These are phyloP conservation scores for Ganoderma boninense DNA, from an alignment of 1,284 basidiomycete genomes.

Conservation along the genomic window DNA sequence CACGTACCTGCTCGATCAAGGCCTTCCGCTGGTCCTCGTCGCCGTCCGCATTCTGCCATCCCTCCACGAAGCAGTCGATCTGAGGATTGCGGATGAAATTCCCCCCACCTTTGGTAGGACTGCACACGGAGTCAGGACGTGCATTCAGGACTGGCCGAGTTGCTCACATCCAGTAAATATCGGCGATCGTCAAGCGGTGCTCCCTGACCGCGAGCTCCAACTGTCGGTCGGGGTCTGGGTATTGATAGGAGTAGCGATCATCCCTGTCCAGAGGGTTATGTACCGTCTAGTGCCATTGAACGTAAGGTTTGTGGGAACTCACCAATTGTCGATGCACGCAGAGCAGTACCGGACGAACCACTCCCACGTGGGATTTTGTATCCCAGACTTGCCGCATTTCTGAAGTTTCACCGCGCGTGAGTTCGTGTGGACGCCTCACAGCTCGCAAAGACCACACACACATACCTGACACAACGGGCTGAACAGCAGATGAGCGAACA, in stretches of 20 bases:
- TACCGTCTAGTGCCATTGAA: background rate
- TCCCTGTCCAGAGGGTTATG: background rate
- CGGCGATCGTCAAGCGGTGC: background rate
- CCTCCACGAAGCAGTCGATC: background rate
- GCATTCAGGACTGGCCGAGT: background rate
- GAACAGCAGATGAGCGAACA: background rate
- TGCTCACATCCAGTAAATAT: background rate
- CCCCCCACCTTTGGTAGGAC: background rate
- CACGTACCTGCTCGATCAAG: background rate
- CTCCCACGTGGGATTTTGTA: slow-evolving; percentile 9
- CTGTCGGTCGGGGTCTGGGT: too few species aligned
- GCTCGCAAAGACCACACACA: background rate
- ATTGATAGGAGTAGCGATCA: background rate
- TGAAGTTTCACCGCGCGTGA: background rate
- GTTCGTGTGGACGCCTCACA: too few species aligned
- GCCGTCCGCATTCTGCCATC: background rate
- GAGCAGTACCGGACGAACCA: slow-evolving; percentile 15
- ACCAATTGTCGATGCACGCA: background rate
- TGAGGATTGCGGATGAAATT: background rate
- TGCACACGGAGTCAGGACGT: background rate
- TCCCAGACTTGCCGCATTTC: slow-evolving; percentile 7
- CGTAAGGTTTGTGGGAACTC: background rate
- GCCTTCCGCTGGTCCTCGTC: background rate
- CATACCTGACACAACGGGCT: slow-evolving; percentile 7
- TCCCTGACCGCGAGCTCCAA: too few species aligned